Evolutionary conservation across 306 rosid species (phyloP), one percentile per base, ranked within the genome.

Genomic region (Crotalaria pallida): DNA sequence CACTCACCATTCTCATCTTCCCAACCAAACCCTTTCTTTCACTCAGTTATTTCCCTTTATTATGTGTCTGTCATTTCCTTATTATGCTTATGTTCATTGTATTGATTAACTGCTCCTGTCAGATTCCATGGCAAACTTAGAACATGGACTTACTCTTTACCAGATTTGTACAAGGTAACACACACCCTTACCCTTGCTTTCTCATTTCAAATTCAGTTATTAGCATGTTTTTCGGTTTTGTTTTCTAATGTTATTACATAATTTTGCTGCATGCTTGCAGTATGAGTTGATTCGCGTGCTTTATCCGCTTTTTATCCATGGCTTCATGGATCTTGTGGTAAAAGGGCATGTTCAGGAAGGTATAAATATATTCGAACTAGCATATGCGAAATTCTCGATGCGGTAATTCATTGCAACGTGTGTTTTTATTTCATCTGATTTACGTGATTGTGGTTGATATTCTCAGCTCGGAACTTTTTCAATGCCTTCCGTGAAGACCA

Each of bases 401-500:
- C 6, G 36, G 36, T 6, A 6, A 5, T 1, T 31, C 36, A 31
- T 31, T 31, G 6, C 36, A 31, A 31, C 36, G 6, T 31, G 36
- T 31, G 36, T 31, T 31, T 31, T 31, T n/a, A n/a, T 4, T 31
- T 31, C 8, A 4, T 3, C 3, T 40, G 6, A 6, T 40, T 40
- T 31, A 31, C 45, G 11, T 52, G 40, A 38, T 27, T 38, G 26
- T 80, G 53, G 53, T 80, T 83, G 18, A 23, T 66, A 40, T 82
- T 69, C 57, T 65, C 89, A 91, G 97, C 97, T 72, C 84, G 92
- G 34, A 78, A 80, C 55, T 89, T 91, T 71, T 89, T 89, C 91
- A 91, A 56, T 77, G 86, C 83, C 80, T 91, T 82, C 78, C 88
- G 88, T 15, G 99, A 95, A 84, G 96, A 95, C 84, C 99, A 95